phyloP scores from a whole-genome alignment of 1,284 basidiomycete species.

The Blastosporella zonata region DNA sequence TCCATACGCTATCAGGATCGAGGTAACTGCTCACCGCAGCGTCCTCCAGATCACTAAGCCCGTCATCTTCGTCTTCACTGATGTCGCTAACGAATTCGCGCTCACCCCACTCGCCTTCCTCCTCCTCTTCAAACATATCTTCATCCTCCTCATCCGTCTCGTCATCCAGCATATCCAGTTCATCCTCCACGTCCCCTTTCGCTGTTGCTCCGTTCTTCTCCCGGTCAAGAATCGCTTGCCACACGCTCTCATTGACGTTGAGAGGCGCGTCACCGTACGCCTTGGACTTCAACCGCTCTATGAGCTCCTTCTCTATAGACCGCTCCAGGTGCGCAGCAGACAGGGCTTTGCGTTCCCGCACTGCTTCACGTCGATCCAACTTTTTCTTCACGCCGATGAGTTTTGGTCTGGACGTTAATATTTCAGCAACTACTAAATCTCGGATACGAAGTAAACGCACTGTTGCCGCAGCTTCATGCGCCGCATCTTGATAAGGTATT shows the following conservation, averaged over 20 bases:
- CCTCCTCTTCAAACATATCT: constrained; percentile 61
- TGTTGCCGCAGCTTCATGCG: constrained; percentile 86
- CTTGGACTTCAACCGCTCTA: constrained; percentile 93
- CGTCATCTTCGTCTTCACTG: constrained; percentile 62
- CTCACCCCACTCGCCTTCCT: constrained; percentile 61
- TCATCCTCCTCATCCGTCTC: constrained; percentile 60
- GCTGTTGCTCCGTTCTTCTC: constrained; percentile 56
- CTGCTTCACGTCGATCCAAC: constrained; percentile 90
- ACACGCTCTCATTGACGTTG: constrained; percentile 98
- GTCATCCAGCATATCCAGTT: constrained; percentile 53
- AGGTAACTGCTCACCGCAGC: constrained; percentile 40
- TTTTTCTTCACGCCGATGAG: constrained; percentile 97
- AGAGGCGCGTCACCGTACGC: constrained; percentile 97
- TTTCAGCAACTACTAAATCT: not conserved
- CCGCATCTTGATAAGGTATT: constrained; percentile 98
- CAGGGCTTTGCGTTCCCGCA: constrained; percentile 93
- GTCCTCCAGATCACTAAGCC: constrained; percentile 75
- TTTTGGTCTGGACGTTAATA: constrained; percentile 64
- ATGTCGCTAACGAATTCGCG: constrained; percentile 88
- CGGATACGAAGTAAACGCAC: constrained; percentile 47
- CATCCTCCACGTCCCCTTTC: constrained; percentile 49
- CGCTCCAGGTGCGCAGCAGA: constrained; percentile 93
- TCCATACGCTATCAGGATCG: constrained; percentile 9
- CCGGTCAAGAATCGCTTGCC: constrained; percentile 86
- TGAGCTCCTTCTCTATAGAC: constrained; percentile 93